Base-by-base conservation (phyloP, 2,329 filamentous ascomycete genomes). In the Hymenoscyphus occultus region DNA sequence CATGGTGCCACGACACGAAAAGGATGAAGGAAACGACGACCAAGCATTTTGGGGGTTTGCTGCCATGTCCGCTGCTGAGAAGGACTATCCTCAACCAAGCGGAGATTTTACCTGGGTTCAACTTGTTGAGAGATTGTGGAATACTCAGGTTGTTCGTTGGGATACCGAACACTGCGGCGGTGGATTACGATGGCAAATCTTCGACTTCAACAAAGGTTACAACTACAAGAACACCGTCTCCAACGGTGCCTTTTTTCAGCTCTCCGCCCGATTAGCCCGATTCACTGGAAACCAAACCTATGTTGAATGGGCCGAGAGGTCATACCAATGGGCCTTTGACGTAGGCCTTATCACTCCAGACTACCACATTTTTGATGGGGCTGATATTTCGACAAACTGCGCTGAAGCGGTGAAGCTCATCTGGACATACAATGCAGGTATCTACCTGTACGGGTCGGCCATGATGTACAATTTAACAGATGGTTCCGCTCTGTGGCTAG, bases 101-200 rank as follows among this genome's bases (percentile, higher is more conserved):
- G 74, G 76, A 16, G 77, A 85, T 45, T 88, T 88, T 0, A 79
- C 83, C 9, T 92, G 89, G 86, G 80, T 91, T 19, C 80, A 88
- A 31, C 82, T 95, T 32, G 85, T 85, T 7, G 81, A 84, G 71
- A 91, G 90, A 69, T 84, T 91, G 39, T 95, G 91, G 82, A 87
- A 93, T 75, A 83, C 84, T 56, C 88, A 93, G 72, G 82, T 82
- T 5, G 76, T 63, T n/a, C 85, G 92, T 57, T 95, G 92, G 92
- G 87, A 93, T 74, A 82, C 79, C 0, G 78, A 80, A 0, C 77
- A 80, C 48, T 96, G 92, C 72, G 82, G 81, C 32, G 92, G 92
- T 66, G 92, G 92, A 4, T 78, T 95, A 58, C 82, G 86, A 64
- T 94, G 91, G 91, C 92, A 96, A 79, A 92, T 96, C 70, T 93